Conservation (phyloP, 495 filamentous ascomycete species). For the Xanthoparmelia taractica region DNA sequence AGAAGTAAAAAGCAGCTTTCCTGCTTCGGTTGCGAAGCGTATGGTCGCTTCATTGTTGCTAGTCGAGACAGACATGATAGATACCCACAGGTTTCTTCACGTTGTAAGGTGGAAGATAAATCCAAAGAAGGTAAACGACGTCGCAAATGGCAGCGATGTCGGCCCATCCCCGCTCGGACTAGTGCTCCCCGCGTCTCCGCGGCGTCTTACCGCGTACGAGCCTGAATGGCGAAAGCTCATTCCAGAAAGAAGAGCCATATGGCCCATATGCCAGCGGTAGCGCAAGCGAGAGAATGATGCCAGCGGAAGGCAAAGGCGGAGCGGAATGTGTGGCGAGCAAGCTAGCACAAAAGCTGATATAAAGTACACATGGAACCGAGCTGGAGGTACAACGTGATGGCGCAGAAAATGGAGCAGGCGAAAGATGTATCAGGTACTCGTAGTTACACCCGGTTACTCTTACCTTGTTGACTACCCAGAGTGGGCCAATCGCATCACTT, state of each 20-base stretch:
- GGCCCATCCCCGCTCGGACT: not conserved
- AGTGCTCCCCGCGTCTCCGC: not conserved
- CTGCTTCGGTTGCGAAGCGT: conserved; percentile 43
- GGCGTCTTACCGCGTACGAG: not conserved
- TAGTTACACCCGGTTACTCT: no score
- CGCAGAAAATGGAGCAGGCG: no score
- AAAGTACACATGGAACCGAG: no score
- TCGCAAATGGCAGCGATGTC: not conserved
- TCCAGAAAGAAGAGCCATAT: not conserved
- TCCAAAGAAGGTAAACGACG: not conserved
- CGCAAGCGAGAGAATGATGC: not conserved
- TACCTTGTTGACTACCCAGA: no score
- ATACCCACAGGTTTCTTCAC: not conserved
- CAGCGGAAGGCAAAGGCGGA: not conserved
- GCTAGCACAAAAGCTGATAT: no score
- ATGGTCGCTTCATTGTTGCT: conserved; percentile 33
- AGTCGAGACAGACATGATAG: not conserved
- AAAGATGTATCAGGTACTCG: no score
- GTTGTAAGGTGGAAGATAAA: not conserved
- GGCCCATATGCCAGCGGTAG: not conserved
- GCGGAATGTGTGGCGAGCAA: not conserved
- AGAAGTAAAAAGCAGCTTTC: conserved; percentile 10
- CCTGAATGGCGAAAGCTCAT: not conserved
- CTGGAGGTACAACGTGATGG: no score
- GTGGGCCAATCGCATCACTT: no score